Percentiles rank a stretch among this genome's conserved stretches.
phyloP scores from a whole-genome alignment of 2,329 filamentous ascomycete species.

The Cephalotrichum gorgonifer region DNA sequence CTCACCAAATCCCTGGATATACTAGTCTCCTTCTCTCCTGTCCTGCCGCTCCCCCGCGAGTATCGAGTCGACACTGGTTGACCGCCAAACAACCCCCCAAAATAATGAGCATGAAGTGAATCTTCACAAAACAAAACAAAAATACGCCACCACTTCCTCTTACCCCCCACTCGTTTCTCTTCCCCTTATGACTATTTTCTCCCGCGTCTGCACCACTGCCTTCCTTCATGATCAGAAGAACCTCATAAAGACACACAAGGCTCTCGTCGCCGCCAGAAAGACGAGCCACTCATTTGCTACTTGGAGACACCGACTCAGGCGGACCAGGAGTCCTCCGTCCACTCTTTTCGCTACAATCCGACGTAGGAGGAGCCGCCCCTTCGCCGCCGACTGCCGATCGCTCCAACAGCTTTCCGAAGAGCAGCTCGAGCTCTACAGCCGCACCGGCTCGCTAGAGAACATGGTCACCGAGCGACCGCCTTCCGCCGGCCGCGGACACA shows the following conservation, averaged over 20 bases:
- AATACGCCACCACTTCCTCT: neutral
- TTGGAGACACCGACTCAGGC: constrained; percentile 24
- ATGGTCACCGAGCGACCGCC: constrained; percentile 19
- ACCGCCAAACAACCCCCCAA: neutral
- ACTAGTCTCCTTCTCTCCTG: neutral
- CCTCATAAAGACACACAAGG: constrained; percentile 29
- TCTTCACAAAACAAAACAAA: neutral
- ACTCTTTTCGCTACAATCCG: constrained; percentile 20
- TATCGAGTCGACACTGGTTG: neutral
- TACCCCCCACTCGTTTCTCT: neutral
- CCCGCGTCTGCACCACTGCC: constrained; percentile 24
- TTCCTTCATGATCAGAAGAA: constrained; percentile 32
- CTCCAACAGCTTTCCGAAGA: constrained; percentile 2
- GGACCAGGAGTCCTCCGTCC: constrained; percentile 23
- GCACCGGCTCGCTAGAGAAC: constrained; percentile 6
- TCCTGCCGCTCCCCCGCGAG: neutral
- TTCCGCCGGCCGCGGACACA: constrained; percentile 17
- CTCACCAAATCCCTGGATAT: neutral
- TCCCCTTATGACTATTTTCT: constrained; percentile 3
- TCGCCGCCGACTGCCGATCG: constrained; percentile 4
- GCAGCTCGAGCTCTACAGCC: neutral
- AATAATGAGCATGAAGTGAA: neutral
- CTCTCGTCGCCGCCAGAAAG: constrained; percentile 31
- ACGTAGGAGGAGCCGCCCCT: constrained; percentile 2
- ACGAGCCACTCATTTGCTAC: constrained; percentile 23